Evolutionary conservation across 2,329 filamentous ascomycete genomes (phyloP), one percentile per base, ranked within the genome.

Genomic region (Pleurostoma richardsiae): DNA sequence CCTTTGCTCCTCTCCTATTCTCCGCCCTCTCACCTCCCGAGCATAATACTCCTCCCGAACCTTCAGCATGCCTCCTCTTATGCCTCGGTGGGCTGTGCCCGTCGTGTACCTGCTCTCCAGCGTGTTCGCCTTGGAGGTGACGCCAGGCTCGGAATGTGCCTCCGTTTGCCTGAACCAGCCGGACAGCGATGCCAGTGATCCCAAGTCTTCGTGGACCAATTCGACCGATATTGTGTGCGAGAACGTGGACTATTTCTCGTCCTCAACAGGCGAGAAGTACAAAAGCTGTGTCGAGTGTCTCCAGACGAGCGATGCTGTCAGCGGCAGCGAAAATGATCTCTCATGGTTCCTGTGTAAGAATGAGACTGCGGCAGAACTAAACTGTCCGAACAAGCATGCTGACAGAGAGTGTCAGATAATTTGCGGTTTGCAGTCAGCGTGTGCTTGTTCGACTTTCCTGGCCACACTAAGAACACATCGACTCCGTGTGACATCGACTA

Each of bases 71-170:
- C 30, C 30, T 44, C 19, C 29, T 45, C 30, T 30, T 41, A 41
- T 42, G 31, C 30, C 19, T 8, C 49, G 30, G n/a, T 49, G 47
- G 46, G 19, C 42, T 28, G 29, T 41, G 29, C 40, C 52, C n/a
- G 29, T 49, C 40, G n/a, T 57, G 3, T 38, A 57, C 10, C 39
- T 55, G 2, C 40, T 57, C 36, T 47, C 57, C 33, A 39, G 46
- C 36, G 45, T 41, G 4, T 10, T 41, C 8, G 68, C 66, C 3
- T 60, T 79, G 3, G 63, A 74, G 44, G 70, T 79, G 2, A 71
- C 74, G 2, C 73, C 77, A 1, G 72, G 71, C 7, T 81, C 78
- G 0, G 56, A 64, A 7, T 82, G 78, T 54, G 68, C 75, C 0
- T 59, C 69, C 0, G 48, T 71, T 2, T 82, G 78, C 46, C 55